Percentiles rank a stretch among this genome's conserved stretches.
Evolutionary conservation across 345 rosid genomes (phyloP).

Genomic region (Populus euphratica): DNA sequence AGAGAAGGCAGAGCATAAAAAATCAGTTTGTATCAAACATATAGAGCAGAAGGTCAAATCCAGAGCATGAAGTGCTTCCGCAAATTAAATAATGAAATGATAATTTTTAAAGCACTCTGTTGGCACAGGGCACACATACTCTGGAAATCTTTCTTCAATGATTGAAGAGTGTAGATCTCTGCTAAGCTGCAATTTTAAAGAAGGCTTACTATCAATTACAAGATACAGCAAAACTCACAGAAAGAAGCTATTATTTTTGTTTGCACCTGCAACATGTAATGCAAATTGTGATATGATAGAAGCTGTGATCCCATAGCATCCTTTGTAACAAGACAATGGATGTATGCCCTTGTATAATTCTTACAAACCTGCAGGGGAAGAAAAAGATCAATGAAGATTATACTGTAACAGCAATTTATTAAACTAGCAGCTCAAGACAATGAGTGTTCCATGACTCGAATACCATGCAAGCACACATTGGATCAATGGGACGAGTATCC

Average conservation of each 20-base stretch:
- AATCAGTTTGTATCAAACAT: neutral
- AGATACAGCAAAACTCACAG: slow-evolving; percentile 4
- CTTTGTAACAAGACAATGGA: slow-evolving; percentile 68
- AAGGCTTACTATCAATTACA: neutral
- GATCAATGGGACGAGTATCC: slow-evolving; percentile 68
- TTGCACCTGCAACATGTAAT: slow-evolving; percentile 62
- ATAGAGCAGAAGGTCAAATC: neutral
- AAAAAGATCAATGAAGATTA: neutral
- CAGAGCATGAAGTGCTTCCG: too few relatives aligned
- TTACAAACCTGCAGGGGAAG: slow-evolving; percentile 59
- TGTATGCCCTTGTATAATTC: slow-evolving; percentile 67
- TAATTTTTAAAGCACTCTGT: neutral
- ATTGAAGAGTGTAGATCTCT: slow-evolving; percentile 62
- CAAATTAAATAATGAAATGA: neutral
- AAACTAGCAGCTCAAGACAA: neutral
- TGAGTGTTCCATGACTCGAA: slow-evolving; percentile 8
- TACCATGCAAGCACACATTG: slow-evolving; percentile 71
- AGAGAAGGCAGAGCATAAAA: neutral
- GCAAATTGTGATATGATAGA: slow-evolving; percentile 68
- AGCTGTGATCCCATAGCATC: slow-evolving; percentile 88
- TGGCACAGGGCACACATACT: slow-evolving; percentile 39
- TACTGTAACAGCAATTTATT: neutral
- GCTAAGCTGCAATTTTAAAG: slow-evolving; percentile 54
- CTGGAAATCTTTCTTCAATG: slow-evolving; percentile 52
- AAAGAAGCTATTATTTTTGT: neutral